Evolutionary conservation across 805 yeast species (phyloP), one percentile per base, ranked within the genome.

Genomic region (Lachancea thermotolerans): DNA sequence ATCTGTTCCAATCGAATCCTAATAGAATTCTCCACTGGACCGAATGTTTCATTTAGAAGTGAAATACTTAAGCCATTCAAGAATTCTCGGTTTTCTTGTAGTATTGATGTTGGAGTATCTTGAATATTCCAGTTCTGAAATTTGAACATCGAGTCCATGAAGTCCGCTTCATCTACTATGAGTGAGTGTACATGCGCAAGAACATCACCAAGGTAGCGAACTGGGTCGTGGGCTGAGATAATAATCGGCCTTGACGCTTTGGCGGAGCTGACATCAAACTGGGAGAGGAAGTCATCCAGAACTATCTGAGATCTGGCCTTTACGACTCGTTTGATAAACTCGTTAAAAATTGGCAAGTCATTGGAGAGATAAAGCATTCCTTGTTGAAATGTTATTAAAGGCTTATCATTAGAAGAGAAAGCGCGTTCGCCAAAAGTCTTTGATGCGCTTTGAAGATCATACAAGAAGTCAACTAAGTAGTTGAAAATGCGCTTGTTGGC

Each of bases 131-230:
- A 49, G 11, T 53, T 56, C 33, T 66, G 65, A 37, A 69, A 65
- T 38, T 73, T 73, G 45, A 91, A 81, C 41, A 91, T 65, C 15
- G 80, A 72, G 8, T 73, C 72, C 4, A 91, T 73, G 28, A 82
- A 72, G 58, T 93, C 99, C 35, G 80, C 74, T 62, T 93, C 99
- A 64, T 87, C 86, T 3, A 89, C 95, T 28, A 89, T 81, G 4
- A 86, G 74, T 1, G 90, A 78, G 59, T 93, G 97, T 1, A 89
- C 74, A 69, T 85, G 85, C 0, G 98, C 98, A 33, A 93, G 67
- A 29, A 93, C 73, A 59, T 89, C 96, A 21, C 97, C 95, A 14
- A 87, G 70, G 51, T 81, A 90, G 45, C 96, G 71, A 21, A 81
- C 70, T 1, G 96, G 85, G 59, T 91, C 96, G 60, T 84, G 84